A percentile compares a stretch with the other conserved stretches of the same genome.
These are phyloP conservation scores for Triticum dicoccoides DNA, from an alignment of 176 grass and related monocot species.

Conservation along the genomic window DNA sequence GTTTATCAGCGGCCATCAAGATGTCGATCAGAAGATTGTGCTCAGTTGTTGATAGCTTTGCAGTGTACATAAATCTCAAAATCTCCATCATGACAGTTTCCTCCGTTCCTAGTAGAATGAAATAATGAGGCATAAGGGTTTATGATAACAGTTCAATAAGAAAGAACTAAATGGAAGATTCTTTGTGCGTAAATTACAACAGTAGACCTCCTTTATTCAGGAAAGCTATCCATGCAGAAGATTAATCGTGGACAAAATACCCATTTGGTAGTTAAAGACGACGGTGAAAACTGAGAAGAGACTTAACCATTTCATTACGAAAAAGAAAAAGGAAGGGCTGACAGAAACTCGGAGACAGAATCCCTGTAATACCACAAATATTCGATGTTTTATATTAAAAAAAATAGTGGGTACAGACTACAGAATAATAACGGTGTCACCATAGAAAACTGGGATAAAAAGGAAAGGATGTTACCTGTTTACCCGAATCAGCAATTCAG, in stretches of 20 bases:
- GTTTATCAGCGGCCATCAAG: constrained; percentile 83
- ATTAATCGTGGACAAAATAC: not conserved
- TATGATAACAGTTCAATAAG: not conserved
- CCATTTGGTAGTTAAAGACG: not conserved
- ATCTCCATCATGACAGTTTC: constrained; percentile 83
- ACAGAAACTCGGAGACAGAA: not conserved
- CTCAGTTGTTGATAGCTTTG: constrained; percentile 67
- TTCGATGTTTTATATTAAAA: not conserved
- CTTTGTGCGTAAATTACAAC: not conserved
- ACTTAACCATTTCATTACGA: not conserved
- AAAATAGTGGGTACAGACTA: not conserved
- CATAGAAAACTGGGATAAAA: not conserved
- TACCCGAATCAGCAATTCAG: constrained; percentile 87
- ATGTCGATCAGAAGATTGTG: constrained; percentile 63
- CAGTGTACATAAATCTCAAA: constrained; percentile 85
- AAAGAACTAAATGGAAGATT: not conserved
- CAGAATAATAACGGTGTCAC: not conserved
- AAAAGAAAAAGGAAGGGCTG: not conserved
- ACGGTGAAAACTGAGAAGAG: not conserved
- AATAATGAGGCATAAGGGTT: not conserved
- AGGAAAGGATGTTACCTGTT: constrained; percentile 17
- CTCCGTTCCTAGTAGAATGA: constrained; percentile 58
- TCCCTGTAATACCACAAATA: not conserved
- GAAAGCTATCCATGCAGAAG: not conserved
- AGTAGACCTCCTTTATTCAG: not conserved